phyloP scores from a whole-genome alignment of 139 green algal genomes.

The Eudorina sp. region DNA sequence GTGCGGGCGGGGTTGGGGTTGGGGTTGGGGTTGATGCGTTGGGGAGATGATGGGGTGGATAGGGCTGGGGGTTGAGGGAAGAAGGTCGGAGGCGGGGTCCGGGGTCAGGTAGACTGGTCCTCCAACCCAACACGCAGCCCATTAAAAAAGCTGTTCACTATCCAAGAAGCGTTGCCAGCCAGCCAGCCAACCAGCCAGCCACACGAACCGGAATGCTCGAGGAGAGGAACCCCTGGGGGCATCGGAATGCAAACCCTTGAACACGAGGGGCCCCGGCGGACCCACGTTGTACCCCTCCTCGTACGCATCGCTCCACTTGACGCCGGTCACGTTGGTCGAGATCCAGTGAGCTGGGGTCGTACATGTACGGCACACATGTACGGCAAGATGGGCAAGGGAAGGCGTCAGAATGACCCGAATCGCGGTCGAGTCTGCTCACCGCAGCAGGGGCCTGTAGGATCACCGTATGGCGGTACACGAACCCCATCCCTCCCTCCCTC shows the following conservation, averaged over 20 bases:
- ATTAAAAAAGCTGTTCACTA: too few relatives aligned
- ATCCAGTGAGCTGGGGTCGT: slow-evolving; percentile 39
- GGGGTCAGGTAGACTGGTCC: too few relatives aligned
- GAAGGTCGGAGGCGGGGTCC: neutral
- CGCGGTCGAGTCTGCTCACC: too few relatives aligned
- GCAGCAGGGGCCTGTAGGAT: too few relatives aligned
- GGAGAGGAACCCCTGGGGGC: too few relatives aligned
- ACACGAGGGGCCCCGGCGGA: slow-evolving; percentile 4
- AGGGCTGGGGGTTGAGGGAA: neutral
- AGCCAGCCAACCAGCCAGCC: too few relatives aligned
- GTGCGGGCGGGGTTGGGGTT: neutral
- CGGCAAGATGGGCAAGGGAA: neutral
- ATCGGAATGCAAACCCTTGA: too few relatives aligned
- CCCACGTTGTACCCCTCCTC: slow-evolving; percentile 33
- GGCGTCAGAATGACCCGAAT: too few relatives aligned
- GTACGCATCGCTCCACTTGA: slow-evolving; percentile 42
- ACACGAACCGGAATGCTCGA: too few relatives aligned
- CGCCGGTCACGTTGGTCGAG: slow-evolving; percentile 22
- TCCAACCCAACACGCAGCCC: too few relatives aligned
- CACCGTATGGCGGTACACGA: too few relatives aligned
- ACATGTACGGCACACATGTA: neutral
- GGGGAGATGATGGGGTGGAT: neutral
- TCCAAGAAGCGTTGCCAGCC: too few relatives aligned
- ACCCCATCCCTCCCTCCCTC: neutral
- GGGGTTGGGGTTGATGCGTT: neutral